phyloP scores from a whole-genome alignment of 2,329 filamentous ascomycete genomes.

The Calonectria henricotiae region DNA sequence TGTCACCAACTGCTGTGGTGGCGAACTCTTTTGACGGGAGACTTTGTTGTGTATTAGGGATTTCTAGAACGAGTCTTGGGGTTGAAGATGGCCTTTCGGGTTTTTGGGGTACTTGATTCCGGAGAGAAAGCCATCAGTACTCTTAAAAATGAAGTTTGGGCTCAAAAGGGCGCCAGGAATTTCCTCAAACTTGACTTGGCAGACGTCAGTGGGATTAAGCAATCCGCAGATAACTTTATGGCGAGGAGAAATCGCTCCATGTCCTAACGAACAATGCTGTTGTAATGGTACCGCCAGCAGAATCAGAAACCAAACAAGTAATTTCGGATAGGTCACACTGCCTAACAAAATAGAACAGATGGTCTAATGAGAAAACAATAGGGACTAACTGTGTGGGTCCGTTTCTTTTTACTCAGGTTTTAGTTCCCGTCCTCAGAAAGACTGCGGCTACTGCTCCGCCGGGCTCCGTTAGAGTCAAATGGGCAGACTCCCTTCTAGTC shows the following conservation, averaged over 20 bases:
- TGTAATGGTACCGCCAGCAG: background rate
- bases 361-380: background rate
- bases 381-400: background rate
- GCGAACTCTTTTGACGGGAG: too few relatives aligned
- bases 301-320: background rate
- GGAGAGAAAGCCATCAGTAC: conserved; percentile 60
- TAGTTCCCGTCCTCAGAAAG: background rate
- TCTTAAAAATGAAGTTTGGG: background rate
- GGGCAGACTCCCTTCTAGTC: background rate
- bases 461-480: conserved; percentile 5
- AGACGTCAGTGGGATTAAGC: background rate
- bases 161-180: background rate
- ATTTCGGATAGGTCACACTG: background rate
- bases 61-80: too few relatives aligned
- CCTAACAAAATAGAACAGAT: background rate
- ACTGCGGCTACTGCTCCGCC: background rate
- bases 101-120: too few relatives aligned
- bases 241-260: background rate
- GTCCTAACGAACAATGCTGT: background rate
- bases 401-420: background rate
- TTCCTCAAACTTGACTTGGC: background rate
- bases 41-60: too few relatives aligned
- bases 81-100: too few relatives aligned
- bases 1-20: too few relatives aligned
- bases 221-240: background rate